A percentile compares a stretch with the other conserved stretches of the same genome.
Evolutionary conservation across 2,329 filamentous ascomycete species (phyloP).

Genomic region (Exophiala alcalophila): DNA sequence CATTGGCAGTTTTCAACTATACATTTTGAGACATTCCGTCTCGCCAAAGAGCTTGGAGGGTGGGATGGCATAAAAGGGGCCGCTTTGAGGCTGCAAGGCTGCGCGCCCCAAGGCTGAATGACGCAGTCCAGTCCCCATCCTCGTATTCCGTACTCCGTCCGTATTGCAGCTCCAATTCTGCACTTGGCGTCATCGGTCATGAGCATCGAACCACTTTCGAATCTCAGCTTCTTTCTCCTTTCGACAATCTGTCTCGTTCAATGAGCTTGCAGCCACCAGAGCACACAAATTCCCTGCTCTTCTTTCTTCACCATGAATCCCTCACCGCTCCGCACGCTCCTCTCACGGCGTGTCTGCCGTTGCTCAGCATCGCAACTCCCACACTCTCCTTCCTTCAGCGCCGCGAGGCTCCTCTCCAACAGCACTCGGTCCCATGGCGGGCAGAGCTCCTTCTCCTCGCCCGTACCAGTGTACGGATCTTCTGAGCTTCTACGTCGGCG

Average conservation of each 20-base stretch:
- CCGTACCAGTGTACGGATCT: slow-evolving; percentile 18
- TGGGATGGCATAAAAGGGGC: no score
- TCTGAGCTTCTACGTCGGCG: slow-evolving; percentile 26
- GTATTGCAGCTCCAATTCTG: not conserved
- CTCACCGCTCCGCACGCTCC: slow-evolving; percentile 22
- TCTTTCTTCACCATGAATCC: slow-evolving; percentile 9
- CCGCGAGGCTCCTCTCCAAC: slow-evolving; percentile 14
- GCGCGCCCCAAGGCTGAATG: not conserved
- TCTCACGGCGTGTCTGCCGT: slow-evolving; percentile 21
- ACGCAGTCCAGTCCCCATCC: no score
- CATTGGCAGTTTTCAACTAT: no score
- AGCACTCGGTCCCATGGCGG: slow-evolving; percentile 15
- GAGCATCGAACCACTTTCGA: not conserved
- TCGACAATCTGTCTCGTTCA: no score
- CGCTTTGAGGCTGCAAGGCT: not conserved
- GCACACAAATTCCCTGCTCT: not conserved
- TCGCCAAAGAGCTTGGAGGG: no score
- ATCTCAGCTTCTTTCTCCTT: not conserved
- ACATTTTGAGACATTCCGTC: no score
- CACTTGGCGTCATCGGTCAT: slow-evolving; percentile 1
- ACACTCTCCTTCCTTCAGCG: not conserved
- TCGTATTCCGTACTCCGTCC: no score
- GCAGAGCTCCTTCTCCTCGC: slow-evolving; percentile 11
- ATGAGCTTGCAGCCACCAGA: not conserved
- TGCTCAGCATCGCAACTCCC: slow-evolving; percentile 9